Conservation (phyloP, 202 grass and related monocot species). For the Brachypodium distachyon region DNA sequence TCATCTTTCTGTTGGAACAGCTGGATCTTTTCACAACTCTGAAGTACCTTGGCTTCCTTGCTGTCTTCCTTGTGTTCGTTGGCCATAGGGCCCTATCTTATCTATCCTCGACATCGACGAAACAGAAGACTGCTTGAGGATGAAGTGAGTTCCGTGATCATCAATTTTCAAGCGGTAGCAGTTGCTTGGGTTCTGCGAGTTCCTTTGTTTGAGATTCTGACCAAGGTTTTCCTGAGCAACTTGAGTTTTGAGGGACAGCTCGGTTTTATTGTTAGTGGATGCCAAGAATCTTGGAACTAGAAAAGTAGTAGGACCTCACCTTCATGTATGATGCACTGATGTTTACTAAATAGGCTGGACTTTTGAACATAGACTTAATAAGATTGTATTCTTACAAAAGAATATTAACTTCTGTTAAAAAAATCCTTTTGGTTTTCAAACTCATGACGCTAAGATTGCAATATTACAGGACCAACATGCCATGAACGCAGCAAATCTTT, state of each 20-base stretch:
- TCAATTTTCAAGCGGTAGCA: neutral
- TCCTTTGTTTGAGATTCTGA: conserved; percentile 20
- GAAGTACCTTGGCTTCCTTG: conserved; percentile 63
- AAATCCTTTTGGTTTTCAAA: neutral
- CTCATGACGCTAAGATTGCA: too few species aligned
- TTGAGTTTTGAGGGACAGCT: conserved; percentile 22
- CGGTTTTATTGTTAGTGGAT: conserved; percentile 11
- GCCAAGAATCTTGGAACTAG: conserved; percentile 24
- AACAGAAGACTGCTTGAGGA: conserved; percentile 83
- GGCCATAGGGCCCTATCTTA: conserved; percentile 78
- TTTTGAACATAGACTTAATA: neutral
- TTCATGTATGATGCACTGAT: conserved; percentile 26
- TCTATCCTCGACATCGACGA: conserved; percentile 41
- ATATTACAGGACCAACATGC: too few species aligned
- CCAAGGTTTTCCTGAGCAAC: conserved; percentile 24
- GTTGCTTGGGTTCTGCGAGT: neutral
- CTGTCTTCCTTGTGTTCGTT: conserved; percentile 59
- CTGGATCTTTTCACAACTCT: conserved; percentile 96
- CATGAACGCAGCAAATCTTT: too few species aligned
- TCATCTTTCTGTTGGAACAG: conserved; percentile 38
- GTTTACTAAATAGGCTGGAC: conserved; percentile 23
- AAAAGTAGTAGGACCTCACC: conserved; percentile 28
- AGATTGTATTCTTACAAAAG: neutral
- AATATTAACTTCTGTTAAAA: too few species aligned
- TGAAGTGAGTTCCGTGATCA: neutral